Evolutionary conservation across 2,329 filamentous ascomycete genomes (phyloP).

Genomic region (Sclerotinia minor): DNA sequence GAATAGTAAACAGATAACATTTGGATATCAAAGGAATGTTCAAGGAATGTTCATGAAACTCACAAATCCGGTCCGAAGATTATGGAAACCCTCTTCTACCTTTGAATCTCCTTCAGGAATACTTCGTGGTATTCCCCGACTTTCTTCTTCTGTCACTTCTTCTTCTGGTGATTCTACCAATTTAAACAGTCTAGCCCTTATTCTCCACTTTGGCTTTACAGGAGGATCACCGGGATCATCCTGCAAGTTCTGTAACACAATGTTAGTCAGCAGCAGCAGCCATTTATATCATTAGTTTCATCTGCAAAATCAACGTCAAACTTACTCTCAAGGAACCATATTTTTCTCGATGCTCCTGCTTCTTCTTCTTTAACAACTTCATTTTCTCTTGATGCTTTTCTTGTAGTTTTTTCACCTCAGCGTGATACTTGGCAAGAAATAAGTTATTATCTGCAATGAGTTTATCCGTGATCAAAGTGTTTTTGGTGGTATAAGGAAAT

Average conservation of each 20-base stretch:
- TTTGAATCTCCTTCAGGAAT: background rate
- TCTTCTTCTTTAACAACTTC: background rate
- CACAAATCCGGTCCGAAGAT: background rate
- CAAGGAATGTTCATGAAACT: background rate
- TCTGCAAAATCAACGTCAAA: constrained; percentile 13
- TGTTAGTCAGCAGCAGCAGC: constrained; percentile 17
- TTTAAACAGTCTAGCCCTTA: background rate
- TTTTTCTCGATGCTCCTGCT: background rate
- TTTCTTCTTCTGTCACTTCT: background rate
- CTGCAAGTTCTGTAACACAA: constrained; percentile 9
- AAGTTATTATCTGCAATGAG: background rate
- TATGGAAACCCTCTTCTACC: background rate
- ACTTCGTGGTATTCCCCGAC: too few species aligned
- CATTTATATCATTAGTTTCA: background rate
- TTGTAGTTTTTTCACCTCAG: background rate
- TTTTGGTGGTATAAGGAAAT: background rate
- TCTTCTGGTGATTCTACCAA: background rate
- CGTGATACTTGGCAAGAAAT: background rate
- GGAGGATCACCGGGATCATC: constrained; percentile 3
- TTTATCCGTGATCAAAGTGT: background rate
- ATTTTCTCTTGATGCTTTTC: background rate
- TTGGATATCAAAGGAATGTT: too few species aligned
- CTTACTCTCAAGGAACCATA: constrained; percentile 1
- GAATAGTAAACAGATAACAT: background rate
- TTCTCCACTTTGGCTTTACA: background rate